These are phyloP conservation scores for Puccinia hordei DNA, from an alignment of 1,284 basidiomycete species.

Conservation along the genomic window DNA sequence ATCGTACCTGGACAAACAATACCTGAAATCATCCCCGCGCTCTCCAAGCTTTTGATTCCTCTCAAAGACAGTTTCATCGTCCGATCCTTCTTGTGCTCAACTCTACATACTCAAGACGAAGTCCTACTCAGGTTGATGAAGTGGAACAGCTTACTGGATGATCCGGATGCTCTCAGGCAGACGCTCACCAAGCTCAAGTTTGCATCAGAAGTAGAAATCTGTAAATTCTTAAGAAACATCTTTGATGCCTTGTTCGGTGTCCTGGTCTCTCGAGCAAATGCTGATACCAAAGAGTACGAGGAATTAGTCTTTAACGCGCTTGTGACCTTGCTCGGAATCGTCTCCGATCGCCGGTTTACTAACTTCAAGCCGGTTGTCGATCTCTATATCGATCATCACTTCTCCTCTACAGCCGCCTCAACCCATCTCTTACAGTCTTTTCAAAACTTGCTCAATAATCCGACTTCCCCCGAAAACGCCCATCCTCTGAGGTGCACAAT, in stretches of 20 bases:
- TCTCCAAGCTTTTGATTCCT: conserved; percentile 56
- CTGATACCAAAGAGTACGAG: conserved; percentile 74
- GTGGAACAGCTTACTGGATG: conserved; percentile 72
- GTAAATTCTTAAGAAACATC: conserved; percentile 82
- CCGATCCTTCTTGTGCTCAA: conserved; percentile 88
- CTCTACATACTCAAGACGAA: conserved; percentile 86
- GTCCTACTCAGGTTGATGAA: conserved; percentile 78
- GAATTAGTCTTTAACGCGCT: conserved; percentile 84
- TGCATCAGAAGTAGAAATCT: conserved; percentile 65
- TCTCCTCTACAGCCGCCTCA: conserved; percentile 69
- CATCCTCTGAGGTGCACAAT: conserved; percentile 79
- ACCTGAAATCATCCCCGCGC: conserved; percentile 55
- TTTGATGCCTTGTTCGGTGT: conserved; percentile 93
- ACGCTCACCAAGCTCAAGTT: conserved; percentile 85
- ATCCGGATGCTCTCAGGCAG: conserved; percentile 70
- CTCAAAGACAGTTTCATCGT: conserved; percentile 74
- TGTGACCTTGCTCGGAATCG: conserved; percentile 76
- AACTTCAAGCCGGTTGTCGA: conserved; percentile 89
- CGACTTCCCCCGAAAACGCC: conserved; percentile 73
- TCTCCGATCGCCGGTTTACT: conserved; percentile 90
- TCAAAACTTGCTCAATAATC: conserved; percentile 76
- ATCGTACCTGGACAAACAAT: conserved; percentile 34
- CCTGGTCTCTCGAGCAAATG: conserved; percentile 72
- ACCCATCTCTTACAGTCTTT: conserved; percentile 82
- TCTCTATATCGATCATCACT: conserved; percentile 88